phyloP scores from a whole-genome alignment of 306 rosid genomes.

The Urtica urens region DNA sequence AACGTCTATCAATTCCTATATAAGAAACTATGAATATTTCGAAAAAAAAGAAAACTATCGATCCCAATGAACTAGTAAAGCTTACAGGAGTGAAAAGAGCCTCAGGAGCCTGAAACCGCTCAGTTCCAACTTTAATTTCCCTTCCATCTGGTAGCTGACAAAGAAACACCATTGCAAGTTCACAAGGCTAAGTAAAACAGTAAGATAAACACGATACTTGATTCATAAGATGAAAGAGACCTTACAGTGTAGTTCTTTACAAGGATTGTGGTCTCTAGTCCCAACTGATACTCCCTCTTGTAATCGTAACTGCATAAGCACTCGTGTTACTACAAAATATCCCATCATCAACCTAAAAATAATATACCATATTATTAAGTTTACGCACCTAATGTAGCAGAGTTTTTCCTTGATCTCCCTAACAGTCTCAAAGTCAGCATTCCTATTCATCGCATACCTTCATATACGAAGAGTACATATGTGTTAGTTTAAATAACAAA shows the following conservation, averaged over 20 bases:
- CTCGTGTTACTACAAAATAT: conserved; percentile 9
- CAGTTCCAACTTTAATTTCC: conserved; percentile 97
- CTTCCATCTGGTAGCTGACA: conserved; percentile 99
- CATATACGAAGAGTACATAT: neutral
- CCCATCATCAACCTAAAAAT: no score
- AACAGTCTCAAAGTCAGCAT: conserved; percentile 93
- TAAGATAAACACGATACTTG: neutral
- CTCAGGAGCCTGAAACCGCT: conserved; percentile 98
- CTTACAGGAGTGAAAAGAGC: conserved; percentile 98
- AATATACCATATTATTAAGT: no score
- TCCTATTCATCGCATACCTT: conserved; percentile 91
- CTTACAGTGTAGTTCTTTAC: conserved; percentile 90
- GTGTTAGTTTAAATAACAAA: neutral
- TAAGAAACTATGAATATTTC: conserved; percentile 7
- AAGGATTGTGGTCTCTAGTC: conserved; percentile 97
- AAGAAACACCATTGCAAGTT: conserved; percentile 1
- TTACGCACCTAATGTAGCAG: conserved; percentile 74
- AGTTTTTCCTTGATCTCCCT: conserved; percentile 98
- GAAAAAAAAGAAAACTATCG: conserved; percentile 1
- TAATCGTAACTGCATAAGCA: conserved; percentile 73
- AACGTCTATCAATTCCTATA: conserved; percentile 90
- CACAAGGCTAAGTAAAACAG: conserved; percentile 2
- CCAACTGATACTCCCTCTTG: conserved; percentile 97
- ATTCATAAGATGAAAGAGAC: conserved; percentile 14
- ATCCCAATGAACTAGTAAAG: conserved; percentile 7